These are phyloP conservation scores for Sporobolomyces phaffii DNA, from an alignment of 768 basidiomycete genomes.

Conservation along the genomic window DNA sequence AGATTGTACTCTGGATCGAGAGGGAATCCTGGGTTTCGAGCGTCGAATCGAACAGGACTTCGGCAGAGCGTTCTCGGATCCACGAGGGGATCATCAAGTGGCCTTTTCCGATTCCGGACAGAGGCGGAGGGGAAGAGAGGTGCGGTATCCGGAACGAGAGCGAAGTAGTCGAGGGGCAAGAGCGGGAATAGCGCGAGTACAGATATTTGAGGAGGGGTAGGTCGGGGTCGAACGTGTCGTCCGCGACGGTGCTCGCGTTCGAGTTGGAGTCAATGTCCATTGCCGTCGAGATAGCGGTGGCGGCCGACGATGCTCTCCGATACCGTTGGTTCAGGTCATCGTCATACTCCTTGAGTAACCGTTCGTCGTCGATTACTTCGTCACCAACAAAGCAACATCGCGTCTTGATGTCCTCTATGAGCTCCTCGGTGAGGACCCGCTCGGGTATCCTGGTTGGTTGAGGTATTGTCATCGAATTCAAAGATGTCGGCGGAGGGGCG, in stretches of 20 bases:
- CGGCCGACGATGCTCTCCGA: background rate
- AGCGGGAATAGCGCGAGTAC: conserved; percentile 8
- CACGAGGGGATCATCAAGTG: conserved; percentile 67
- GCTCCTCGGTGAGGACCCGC: conserved; percentile 67
- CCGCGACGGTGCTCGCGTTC: background rate
- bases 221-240: conserved; percentile 16
- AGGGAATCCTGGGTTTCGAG: conserved; percentile 60
- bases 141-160: conserved; percentile 29
- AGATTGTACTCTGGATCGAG: conserved; percentile 71
- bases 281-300: background rate
- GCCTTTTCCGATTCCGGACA: background rate
- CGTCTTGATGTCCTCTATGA: conserved; percentile 86
- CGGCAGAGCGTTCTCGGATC: conserved; percentile 85
- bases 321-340: background rate
- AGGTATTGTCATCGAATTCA: conserved; percentile 51
- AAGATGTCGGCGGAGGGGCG: conserved; percentile 68
- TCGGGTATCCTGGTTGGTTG: conserved; percentile 61
- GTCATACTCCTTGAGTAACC: background rate
- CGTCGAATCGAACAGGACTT: conserved; percentile 80
- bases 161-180: conserved; percentile 5
- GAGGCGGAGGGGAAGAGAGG: background rate
- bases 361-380: conserved; percentile 34
- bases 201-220: conserved; percentile 18
- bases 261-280: conserved; percentile 14
- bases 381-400: conserved; percentile 81